These are phyloP conservation scores for Pelagophyceae sp. DNA, from an alignment of 352 stramenopile species.

Conservation along the genomic window DNA sequence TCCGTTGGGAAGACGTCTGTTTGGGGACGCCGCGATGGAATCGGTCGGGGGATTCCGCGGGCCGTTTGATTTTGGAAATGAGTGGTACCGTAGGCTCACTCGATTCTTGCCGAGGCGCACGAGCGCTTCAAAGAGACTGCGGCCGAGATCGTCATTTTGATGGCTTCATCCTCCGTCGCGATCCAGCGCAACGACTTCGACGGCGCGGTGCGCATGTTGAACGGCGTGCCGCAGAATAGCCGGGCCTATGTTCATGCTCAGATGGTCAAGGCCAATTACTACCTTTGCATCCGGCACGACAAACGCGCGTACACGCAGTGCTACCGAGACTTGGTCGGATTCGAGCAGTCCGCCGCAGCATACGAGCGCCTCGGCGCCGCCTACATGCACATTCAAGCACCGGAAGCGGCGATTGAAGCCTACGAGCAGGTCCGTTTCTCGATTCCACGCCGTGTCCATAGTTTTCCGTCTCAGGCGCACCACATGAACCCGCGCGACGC, in stretches of 20 bases:
- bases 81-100: no score
- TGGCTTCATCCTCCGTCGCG: constrained; percentile 75
- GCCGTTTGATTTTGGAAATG: no score
- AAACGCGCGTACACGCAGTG: constrained; percentile 73
- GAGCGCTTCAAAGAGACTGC: constrained; percentile 48
- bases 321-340: constrained; percentile 66
- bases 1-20: no score
- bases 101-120: constrained; percentile 32
- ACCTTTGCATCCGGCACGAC: constrained; percentile 77
- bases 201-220: constrained; percentile 72
- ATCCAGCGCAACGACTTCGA: constrained; percentile 78
- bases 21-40: no score
- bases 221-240: constrained; percentile 59
- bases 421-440: no score
- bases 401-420: constrained; percentile 59
- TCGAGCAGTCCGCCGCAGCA: constrained; percentile 56
- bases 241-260: constrained; percentile 70
- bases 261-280: constrained; percentile 83
- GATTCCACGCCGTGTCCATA: no score
- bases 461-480: no score
- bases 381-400: constrained; percentile 78
- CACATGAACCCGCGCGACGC: constrained; percentile 40
- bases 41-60: no score
- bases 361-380: constrained; percentile 77
- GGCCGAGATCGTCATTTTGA: constrained; percentile 75